Evolutionary conservation across 2,329 filamentous ascomycete species (phyloP).

Genomic region (Scedosporium minutisporum): DNA sequence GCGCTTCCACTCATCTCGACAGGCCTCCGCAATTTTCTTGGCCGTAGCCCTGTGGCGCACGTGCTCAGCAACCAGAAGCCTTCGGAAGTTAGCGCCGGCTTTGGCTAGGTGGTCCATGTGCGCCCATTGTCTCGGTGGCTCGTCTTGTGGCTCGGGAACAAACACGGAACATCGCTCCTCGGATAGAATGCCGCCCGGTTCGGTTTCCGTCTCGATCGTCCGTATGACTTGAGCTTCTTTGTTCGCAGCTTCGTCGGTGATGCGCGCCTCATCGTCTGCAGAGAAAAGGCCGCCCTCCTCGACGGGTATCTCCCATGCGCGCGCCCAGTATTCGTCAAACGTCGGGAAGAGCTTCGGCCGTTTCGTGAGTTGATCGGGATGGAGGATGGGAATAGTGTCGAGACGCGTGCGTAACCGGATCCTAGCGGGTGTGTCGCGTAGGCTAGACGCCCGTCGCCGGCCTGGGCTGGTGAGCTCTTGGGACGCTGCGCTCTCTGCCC

Average conservation of each 20-base stretch:
- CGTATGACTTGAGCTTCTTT: constrained; percentile 62
- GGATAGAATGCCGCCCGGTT: constrained; percentile 68
- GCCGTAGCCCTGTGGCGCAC: constrained; percentile 66
- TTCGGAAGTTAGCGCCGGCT: constrained; percentile 71
- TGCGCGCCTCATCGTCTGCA: constrained; percentile 44
- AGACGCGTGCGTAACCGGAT: constrained; percentile 36
- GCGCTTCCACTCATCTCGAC: constrained; percentile 63
- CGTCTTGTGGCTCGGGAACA: constrained; percentile 60
- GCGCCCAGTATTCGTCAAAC: constrained; percentile 49
- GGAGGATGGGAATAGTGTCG: constrained; percentile 40
- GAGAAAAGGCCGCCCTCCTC: constrained; percentile 48
- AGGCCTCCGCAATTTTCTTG: constrained; percentile 70
- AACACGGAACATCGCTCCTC: constrained; percentile 61
- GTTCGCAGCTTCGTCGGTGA: constrained; percentile 51
- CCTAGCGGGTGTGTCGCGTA: constrained; percentile 12
- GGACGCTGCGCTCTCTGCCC: neutral
- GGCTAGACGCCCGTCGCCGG: neutral
- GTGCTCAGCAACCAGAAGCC: constrained; percentile 70
- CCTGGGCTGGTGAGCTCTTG: neutral
- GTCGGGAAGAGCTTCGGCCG: constrained; percentile 41
- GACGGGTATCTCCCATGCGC: constrained; percentile 40
- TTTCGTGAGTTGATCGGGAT: constrained; percentile 47
- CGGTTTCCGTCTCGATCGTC: constrained; percentile 61
- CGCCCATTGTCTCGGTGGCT: constrained; percentile 72
- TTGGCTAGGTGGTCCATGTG: constrained; percentile 77